These are phyloP conservation scores for Penicillium mononematosum DNA, from an alignment of 495 filamentous ascomycete species.

Conservation along the genomic window DNA sequence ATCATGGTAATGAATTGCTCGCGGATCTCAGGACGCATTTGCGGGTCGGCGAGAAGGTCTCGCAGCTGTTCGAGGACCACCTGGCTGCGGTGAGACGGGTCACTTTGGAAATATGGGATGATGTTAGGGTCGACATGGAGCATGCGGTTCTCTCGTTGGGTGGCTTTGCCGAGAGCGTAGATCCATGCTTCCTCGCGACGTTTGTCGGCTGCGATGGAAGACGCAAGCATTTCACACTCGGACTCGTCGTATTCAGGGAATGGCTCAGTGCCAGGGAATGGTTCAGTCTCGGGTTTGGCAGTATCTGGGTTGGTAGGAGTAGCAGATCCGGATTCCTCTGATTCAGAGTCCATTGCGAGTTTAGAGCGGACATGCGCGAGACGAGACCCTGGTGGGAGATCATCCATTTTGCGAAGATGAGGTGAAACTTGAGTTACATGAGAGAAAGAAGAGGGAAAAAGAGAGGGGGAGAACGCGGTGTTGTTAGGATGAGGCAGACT, in stretches of 20 bases:
- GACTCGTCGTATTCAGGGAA: slow-evolving; percentile 37
- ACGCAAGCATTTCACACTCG: slow-evolving; percentile 10
- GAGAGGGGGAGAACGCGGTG: neutral
- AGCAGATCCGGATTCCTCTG: slow-evolving; percentile 5
- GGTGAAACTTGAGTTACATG: neutral
- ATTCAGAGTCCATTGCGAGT: slow-evolving; percentile 13
- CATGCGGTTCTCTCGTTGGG: slow-evolving; percentile 21
- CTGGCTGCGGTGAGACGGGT: slow-evolving; percentile 3
- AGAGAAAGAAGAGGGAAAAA: slow-evolving; percentile 1
- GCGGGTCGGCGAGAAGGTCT: slow-evolving; percentile 14
- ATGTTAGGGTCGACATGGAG: slow-evolving; percentile 18
- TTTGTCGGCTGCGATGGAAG: slow-evolving; percentile 12
- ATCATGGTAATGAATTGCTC: slow-evolving; percentile 27
- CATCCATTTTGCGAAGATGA: neutral
- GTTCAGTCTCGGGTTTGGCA: slow-evolving; percentile 19
- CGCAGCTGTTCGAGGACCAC: slow-evolving; percentile 22
- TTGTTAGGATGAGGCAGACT: neutral
- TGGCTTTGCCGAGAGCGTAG: slow-evolving; percentile 25
- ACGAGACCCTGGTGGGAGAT: neutral
- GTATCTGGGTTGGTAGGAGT: neutral
- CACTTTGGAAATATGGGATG: neutral
- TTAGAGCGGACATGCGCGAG: slow-evolving; percentile 19
- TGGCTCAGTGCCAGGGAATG: slow-evolving; percentile 29
- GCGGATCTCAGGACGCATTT: slow-evolving; percentile 12
- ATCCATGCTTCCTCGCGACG: slow-evolving; percentile 19